Conservation (phyloP, 1,284 basidiomycete genomes). For the Apiotrichum siamense region DNA sequence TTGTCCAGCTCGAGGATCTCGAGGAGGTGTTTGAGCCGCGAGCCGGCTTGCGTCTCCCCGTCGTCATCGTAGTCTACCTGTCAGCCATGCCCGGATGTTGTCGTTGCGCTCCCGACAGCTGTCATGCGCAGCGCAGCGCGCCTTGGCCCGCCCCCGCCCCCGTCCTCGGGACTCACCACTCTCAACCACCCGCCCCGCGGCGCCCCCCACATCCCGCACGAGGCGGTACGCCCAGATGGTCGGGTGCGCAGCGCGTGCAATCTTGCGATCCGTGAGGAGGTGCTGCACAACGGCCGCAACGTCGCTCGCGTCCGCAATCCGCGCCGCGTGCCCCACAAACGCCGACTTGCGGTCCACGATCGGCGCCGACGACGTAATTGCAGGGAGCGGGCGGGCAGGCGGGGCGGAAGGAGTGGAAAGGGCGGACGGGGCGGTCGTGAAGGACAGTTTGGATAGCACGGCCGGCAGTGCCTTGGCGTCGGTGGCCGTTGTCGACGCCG, state of each 20-base stretch:
- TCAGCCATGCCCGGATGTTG: too few relatives aligned
- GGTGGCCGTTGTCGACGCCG: too few relatives aligned
- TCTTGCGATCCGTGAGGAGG: slow-evolving; percentile 59
- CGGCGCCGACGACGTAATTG: slow-evolving; percentile 63
- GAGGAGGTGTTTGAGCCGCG: slow-evolving; percentile 74
- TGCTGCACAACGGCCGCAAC: slow-evolving; percentile 66
- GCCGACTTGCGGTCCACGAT: slow-evolving; percentile 75
- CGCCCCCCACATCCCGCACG: slow-evolving; percentile 34
- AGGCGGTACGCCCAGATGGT: slow-evolving; percentile 70
- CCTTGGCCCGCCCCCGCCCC: background rate
- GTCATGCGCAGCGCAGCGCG: background rate
- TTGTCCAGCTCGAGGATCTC: slow-evolving; percentile 67
- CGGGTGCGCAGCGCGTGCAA: slow-evolving; percentile 69
- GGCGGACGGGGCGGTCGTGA: background rate
- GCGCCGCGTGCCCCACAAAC: slow-evolving; percentile 76
- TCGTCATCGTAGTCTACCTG: slow-evolving; percentile 96
- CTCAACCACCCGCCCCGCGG: slow-evolving; percentile 32
- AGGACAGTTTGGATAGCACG: background rate
- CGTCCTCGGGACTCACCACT: slow-evolving; percentile 30
- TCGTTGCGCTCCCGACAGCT: background rate
- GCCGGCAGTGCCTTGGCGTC: background rate
- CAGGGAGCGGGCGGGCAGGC: slow-evolving; percentile 9
- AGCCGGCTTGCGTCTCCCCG: slow-evolving; percentile 83
- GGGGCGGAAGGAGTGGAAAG: background rate
- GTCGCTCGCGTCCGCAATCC: slow-evolving; percentile 68